Base-by-base conservation (phyloP, 192 early-diverging fungal species). In the Funneliformis geosporum region DNA sequence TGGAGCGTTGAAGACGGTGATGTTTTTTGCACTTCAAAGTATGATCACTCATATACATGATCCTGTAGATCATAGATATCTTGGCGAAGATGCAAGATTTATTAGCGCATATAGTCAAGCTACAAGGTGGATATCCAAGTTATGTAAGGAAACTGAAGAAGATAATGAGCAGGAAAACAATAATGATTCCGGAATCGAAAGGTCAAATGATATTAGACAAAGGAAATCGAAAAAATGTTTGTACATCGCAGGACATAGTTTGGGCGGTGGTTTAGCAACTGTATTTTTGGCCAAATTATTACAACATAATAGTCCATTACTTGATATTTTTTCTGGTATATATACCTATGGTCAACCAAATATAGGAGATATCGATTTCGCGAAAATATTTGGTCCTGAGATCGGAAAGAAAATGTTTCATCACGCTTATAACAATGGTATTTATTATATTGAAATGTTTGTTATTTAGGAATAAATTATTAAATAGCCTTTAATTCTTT, bases 211-310 rank as follows among this genome's bases (percentile, higher is more conserved):
- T 14, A 12, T 47, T 14, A 5, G 50, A 55, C 14, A 55, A 18
- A 74, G 80, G 60, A 87, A 85, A 18, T 55, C 14, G 18, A 86
- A 87, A 39, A 81, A 81, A 66, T 80, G 82, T 21, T 79, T 89
- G 10, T 89, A 83, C 33, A 85, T 89, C 27, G 84, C 87, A n/a
- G 88, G 88, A 0, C 88, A 89, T 79, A 87, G 85, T 44, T 67
- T 89, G 2, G 88, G 88, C 38, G 88, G 84, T 27, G 87, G 73
- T 12, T 73, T 87, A 10, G 87, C 84, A 4, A 88, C 88, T 11
- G 84, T 87, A 38, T 89, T 89, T 60, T 75, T 87, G 61, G 87
- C 85, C 25, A 89, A 89, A 65, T 86, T 89, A 85, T 72, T 87
- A 9, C 85, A 88, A 67, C 82, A 82, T 65, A 81, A 88, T 12